A percentile compares a stretch with the other conserved stretches of the same genome.
phyloP scores from a whole-genome alignment of 805 yeast species.

The Yarrowia sp. region DNA sequence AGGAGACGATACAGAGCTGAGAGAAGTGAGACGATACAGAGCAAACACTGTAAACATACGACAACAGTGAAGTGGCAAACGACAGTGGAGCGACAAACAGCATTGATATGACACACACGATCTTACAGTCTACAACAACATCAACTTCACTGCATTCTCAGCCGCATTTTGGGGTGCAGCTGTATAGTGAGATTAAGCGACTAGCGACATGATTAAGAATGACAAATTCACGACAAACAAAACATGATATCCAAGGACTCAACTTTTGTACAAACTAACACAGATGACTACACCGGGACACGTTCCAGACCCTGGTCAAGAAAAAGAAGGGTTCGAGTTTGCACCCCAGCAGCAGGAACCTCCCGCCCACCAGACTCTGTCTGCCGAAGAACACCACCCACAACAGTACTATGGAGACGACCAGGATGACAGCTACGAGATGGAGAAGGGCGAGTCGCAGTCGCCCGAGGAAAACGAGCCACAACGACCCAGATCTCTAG shows the following conservation, averaged over 20 bases:
- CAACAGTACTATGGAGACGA: conserved; percentile 7
- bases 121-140: background rate
- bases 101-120: background rate
- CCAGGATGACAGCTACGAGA: conserved; percentile 12
- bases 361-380: background rate
- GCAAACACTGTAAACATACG: too few relatives aligned
- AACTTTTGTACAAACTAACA: too few relatives aligned
- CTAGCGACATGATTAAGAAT: background rate
- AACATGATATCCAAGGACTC: too few relatives aligned
- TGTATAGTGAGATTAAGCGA: too few relatives aligned
- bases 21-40: too few relatives aligned
- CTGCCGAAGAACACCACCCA: background rate
- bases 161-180: too few relatives aligned
- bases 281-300: conserved; percentile 18
- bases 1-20: background rate
- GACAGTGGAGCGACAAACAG: background rate
- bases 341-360: background rate
- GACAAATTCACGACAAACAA: background rate
- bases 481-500: conserved; percentile 1
- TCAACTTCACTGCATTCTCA: too few relatives aligned
- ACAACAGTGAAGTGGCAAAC: background rate
- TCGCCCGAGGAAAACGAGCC: conserved; percentile 1
- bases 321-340: background rate
- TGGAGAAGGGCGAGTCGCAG: conserved; percentile 13
- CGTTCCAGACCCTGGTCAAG: conserved; percentile 19